These are phyloP conservation scores for Juglanconis juglandina DNA, from an alignment of 2,329 filamentous ascomycete genomes.

Conservation along the genomic window DNA sequence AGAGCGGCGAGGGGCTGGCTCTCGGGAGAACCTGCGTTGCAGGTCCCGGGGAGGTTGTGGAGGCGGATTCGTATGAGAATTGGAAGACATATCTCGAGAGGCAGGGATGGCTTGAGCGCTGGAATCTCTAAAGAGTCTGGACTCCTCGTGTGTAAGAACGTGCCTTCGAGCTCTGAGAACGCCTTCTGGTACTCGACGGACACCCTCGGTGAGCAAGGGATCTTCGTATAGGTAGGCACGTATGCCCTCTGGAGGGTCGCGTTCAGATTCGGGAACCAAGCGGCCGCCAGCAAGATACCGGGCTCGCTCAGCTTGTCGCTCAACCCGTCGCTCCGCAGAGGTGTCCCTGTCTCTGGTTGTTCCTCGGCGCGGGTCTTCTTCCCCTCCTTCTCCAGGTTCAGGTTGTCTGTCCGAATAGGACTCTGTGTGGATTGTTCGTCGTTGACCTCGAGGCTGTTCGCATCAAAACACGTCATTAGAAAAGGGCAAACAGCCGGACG, in stretches of 20 bases:
- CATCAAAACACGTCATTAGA: background rate
- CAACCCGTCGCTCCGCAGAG: background rate
- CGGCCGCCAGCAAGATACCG: background rate
- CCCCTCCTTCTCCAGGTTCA: background rate
- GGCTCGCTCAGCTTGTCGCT: background rate
- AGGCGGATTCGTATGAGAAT: constrained; percentile 9
- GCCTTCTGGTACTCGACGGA: background rate
- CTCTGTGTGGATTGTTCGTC: background rate
- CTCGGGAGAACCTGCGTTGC: constrained; percentile 34
- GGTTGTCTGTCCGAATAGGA: background rate
- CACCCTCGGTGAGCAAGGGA: background rate
- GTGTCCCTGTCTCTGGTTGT: background rate
- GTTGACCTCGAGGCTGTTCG: constrained; percentile 4
- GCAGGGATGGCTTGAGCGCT: background rate
- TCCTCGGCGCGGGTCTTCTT: background rate
- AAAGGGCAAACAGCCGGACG: background rate
- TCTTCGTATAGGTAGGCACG: background rate
- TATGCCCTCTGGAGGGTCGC: background rate
- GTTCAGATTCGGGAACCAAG: background rate
- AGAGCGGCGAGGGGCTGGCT: constrained; percentile 27
- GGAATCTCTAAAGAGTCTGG: constrained; percentile 1
- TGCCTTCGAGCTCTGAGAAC: background rate
- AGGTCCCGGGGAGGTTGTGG: constrained; percentile 28
- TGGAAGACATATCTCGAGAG: constrained; percentile 34
- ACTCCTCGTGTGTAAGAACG: background rate